Base-by-base conservation (phyloP, 202 grass and related monocot species). In the Carex sylvatica region DNA sequence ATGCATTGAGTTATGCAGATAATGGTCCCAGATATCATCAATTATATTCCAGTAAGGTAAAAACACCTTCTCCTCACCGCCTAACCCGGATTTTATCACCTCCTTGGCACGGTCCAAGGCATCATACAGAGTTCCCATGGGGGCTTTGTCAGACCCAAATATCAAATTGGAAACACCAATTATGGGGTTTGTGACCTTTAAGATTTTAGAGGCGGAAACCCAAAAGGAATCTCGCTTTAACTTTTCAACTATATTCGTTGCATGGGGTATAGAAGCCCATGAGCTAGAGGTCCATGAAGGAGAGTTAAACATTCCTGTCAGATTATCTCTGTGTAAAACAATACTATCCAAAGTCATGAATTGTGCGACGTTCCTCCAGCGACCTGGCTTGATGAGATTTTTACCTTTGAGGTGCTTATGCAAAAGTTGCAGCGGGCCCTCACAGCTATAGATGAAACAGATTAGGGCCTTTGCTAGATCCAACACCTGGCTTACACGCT, bases 51-150 rank as follows among this genome's bases (percentile, higher is more conserved):
- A 95, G 84, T 73, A 84, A 42, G 28, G 78, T 16, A 49, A 79
- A 74, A 79, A 86, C 78, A 61, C 78, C 28, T 12, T 72, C 87
- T 90, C 84, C 22, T 91, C 69, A 61, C 58, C 47, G 16, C 76
- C 70, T 78, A 98, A 51, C 79, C 85, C 85, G 11, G 0, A 26
- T 67, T 84, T 86, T 69, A 98, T 91, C 7, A 75, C 36, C 87
- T 98, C 92, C 70, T 98, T 98, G 54, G 95, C 89, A 3, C 1
- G 47, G 80, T 98, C 91, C 79, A 98, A 87, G 23, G 92, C 88
- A 71, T 98, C 90, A 86, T 95, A 95, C 49, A 98, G 83, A 70
- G 87, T 68, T 67, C 90, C 88, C 56, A 98, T 86, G 16, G 95
- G 82, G 30, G 86, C 82, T 64, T 64, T 84, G n/a, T 91, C 84